Percentiles rank a stretch among this genome's conserved stretches.
These are phyloP conservation scores for Umbelopsis sp. DNA, from an alignment of 371 early-diverging fungal species.

Conservation along the genomic window DNA sequence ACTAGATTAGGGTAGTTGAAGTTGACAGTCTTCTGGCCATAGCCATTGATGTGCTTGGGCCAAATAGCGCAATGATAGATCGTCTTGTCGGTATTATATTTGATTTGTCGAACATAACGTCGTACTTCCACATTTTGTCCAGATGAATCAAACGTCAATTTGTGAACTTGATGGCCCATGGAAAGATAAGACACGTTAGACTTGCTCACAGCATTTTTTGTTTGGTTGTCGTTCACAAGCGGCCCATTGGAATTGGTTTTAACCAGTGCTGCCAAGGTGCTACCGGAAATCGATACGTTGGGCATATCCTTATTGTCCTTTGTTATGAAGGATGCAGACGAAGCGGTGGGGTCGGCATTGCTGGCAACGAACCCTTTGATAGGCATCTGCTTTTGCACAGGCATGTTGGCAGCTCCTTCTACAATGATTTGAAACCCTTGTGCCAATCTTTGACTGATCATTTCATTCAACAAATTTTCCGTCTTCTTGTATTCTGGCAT, in stretches of 20 bases:
- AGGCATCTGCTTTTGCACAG: conserved; percentile 25
- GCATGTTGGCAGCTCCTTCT: conserved; percentile 38
- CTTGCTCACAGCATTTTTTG: background rate
- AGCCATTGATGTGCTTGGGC: conserved; percentile 73
- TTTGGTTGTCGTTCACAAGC: background rate
- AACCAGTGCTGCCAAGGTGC: background rate
- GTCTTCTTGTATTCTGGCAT: conserved; percentile 57
- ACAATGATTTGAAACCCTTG: conserved; percentile 95
- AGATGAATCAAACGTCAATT: conserved; percentile 71
- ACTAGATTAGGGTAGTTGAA: conserved; percentile 80
- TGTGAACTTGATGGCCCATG: conserved; percentile 86
- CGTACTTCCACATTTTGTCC: conserved; percentile 86
- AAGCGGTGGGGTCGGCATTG: background rate
- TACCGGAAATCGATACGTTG: background rate
- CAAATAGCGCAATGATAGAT: conserved; percentile 87
- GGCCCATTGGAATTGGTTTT: conserved; percentile 17
- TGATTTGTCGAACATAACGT: conserved; percentile 78
- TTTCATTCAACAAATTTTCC: conserved; percentile 77
- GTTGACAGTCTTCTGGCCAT: conserved; percentile 53
- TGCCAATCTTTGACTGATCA: conserved; percentile 87
- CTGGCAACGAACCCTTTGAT: conserved; percentile 21
- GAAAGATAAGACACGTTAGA: conserved; percentile 66
- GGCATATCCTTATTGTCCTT: conserved; percentile 28
- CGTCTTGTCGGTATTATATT: conserved; percentile 62
- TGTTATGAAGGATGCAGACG: conserved; percentile 14